Base-by-base conservation (phyloP, 139 green algal genomes). In the Picochlorum sp. region DNA sequence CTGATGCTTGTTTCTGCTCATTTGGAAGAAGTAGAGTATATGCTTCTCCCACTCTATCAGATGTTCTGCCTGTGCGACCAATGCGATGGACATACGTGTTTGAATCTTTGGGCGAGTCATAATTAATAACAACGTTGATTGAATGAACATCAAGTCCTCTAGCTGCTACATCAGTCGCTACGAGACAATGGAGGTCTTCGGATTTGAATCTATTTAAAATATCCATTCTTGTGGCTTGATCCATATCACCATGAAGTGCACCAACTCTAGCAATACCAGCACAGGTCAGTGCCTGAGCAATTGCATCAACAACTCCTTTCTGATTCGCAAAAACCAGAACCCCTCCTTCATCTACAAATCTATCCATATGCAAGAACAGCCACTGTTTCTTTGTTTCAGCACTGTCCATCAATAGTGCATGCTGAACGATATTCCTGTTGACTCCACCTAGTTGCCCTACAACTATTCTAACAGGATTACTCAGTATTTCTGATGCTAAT, bases 21-120 rank as follows among this genome's bases (percentile, higher is more conserved):
- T 61, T 70, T 25, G 74, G 70, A 43, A 81, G 73, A 50, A 97
- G 55, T 62, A 97, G 78, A 4, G 85, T 91, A 50, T 84, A 78
- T 5, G 91, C 89, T 3, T 71, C 37, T 12, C 93, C 91, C 39
- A 94, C 89, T 74, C 86, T 94, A 69, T 95, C 88, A 13, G 92
- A 92, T 3, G 90, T 90, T 31, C 91, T 76, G 2, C 91, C 93
- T 3, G 91, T 98, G 57, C 91, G 81, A 2, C 91, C 91, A 37
- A 97, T 77, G 18, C 89, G 70, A 72, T 97, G 90, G 51, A 95
- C 84, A 73, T 97, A 82, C 22, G 79, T 87, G 60, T 95, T 84
- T 4, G 92, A 78, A 65, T 94, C 83, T 50, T 74, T 76, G n/a
- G 85, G 69, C 0, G 69, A 60, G 51, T 97, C 89, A 36, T 79